Evolutionary conservation across 306 rosid species (phyloP).

Genomic region (barrel medic (Medicago truncatula)): MtrunA17r5.0-ANR NC_053042.1:11355001-11355500

Average conservation of each 20-base stretch:
- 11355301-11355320: constrained; percentile 61
- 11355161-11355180: constrained; percentile 80
- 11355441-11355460: constrained; percentile 59
- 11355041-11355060: background rate
- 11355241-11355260: constrained; percentile 74
- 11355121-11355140: background rate
- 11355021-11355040: background rate
- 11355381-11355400: constrained; percentile 57
- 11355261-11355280: constrained; percentile 78
- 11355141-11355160: constrained; percentile 87
- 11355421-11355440: constrained; percentile 56
- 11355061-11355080: constrained; percentile 53
- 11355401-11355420: constrained; percentile 47
- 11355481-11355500: constrained; percentile 31
- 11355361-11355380: constrained; percentile 36
- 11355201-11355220: constrained; percentile 58
- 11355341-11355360: constrained; percentile 46
- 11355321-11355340: constrained; percentile 57
- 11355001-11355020: constrained; percentile 67
- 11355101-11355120: background rate
- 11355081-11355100: background rate
- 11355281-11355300: constrained; percentile 69
- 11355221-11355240: constrained; percentile 87
- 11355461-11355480: constrained; percentile 65
- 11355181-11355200: constrained; percentile 71